Evolutionary conservation across 352 stramenopile genomes (phyloP), one percentile per base, ranked within the genome.

Genomic region (Globisporangium parvum): DNA sequence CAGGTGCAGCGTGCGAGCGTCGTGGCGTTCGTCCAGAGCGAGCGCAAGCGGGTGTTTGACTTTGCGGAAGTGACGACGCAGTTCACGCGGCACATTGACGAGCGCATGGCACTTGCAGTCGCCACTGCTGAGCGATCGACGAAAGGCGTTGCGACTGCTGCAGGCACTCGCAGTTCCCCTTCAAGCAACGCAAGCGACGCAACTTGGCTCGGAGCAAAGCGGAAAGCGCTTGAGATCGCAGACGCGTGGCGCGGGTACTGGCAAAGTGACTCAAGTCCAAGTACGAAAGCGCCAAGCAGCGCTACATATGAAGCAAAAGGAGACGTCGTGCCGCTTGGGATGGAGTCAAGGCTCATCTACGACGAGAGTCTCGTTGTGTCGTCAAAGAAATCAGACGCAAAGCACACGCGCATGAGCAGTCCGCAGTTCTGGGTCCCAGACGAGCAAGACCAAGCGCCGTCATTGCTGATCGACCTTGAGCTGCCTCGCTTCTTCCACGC

Each of bases 41-140:
- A 94, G 48, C 77, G 79, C 5, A 71, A 87, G 42, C 71, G 75
- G 21, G 85, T 92, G 4, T 89, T 92, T 28, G 70, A 85, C 39
- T 75, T 87, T 20, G 37, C 64, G 0, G 67, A 69, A 26, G 66
- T 89, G 17, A 75, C 50, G 2, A 63, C 69, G 18, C 60, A 87
- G 33, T 88, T 90, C 51, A 48, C 67, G 2, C 70, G 70, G 47
- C 87, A 88, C 33, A 74, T 76, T 15, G 69, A 80, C 14, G 59
- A 71, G 31, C 67, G 75, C 11, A 68, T 74, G 35, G 35, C 23
- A 2, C 40, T 37, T 12, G 31, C 6, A 10, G 31, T 8, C 31
- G 53, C 59, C 45, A 48, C 55, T 60, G 35, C 33, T 33, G 26
- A 31, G 26, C 26, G 26, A 31, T 31, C 26, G 26, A 31, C 26